Evolutionary conservation across 148 eudicot species (phyloP), one percentile per base, ranked within the genome.

Genomic region (Linanthus parryae): DNA sequence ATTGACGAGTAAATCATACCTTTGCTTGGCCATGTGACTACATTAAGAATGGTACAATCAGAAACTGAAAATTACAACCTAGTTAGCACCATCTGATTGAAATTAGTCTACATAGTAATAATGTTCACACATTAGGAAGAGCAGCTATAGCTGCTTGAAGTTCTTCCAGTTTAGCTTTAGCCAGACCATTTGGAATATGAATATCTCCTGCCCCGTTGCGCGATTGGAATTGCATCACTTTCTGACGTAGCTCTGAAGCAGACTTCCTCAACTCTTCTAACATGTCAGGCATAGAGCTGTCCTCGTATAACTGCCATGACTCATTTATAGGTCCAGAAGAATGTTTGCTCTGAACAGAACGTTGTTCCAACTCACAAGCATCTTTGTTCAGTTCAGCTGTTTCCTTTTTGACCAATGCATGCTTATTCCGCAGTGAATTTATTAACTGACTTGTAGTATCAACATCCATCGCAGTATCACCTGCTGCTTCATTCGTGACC

Each of bases 351-450:
- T 63, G 44, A 40, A 34, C 39, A 51, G 82, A 70, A 63, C 67
- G 72, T 44, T 64, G 68, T 59, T 84, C 83, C 63, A 81, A 38
- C 30, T 42, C 58, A 50, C 14, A 44, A 26, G 77, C 61, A 45
- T 88, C 84, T 69, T 50, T 70, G 48, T 53, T 67, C 71, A 77
- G 69, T 57, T 74, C 76, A 58, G 79, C 68, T 33, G 70, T 72
- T 75, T 84, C 82, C 59, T 81, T 79, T 62, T 72, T 77, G 58
- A 88, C 97, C 85, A 51, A 61, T 44, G 68, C 57, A 59, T 85
- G 77, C 61, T 68, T 78, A 41, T 67, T 56, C 63, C 83, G 74
- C 62, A 89, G 62, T 27, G 62, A 62, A 57, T 77, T 76, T 59
- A 85, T 71, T 67, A 82, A 63, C 30, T 81, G 75, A 49, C 24